Base-by-base conservation (phyloP, 2,329 filamentous ascomycete genomes). In the Epicoccum sorghinum region DNA sequence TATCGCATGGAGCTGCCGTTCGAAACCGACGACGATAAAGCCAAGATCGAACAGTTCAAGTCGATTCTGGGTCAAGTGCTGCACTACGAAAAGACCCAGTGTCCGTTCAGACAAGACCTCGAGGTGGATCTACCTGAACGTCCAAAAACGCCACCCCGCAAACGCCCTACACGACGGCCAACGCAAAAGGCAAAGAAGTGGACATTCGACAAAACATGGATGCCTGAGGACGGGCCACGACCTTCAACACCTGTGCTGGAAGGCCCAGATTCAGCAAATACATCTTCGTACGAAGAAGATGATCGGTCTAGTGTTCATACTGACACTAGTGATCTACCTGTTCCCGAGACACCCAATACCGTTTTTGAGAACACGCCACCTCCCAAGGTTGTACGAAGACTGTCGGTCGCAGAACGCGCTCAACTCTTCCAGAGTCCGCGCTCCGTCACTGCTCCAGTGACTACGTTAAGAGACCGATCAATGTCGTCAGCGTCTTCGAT, bases 1-100 rank as follows among this genome's bases (percentile, higher is more conserved):
- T 96, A 95, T 83, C 87, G 93, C 60, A 95, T 97, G 66, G 93
- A 97, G 69, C 77, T 97, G 5, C 90, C 91, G 0, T 82, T 86
- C 13, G 80, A 80, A 32, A 84, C 84, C 0, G 77, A 83, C 2
- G 85, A 88, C 22, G 88, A 93, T 59, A 80, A 83, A 59, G 76
- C 79, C 38, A 83, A 85, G 61, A 86, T 90, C 4, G 81, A 84
- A 48, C 81, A 86, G 32, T 79, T 96, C 60, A 90, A 90, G 66
- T 78, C 79, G 9, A 87, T 91, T 7, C 76, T 96, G 25, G 83
- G 82, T 47, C 86, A 86, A 58, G 85, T 96, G 12, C 79, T 96
- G 40, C 87, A 89, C 59, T 96, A 95, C 68, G 93, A 97, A 74
- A 90, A 90, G 68, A 96, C 93, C 0, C 84, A 87, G 39, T 96